These are phyloP conservation scores for Penicillium expansum DNA, from an alignment of 2,329 filamentous ascomycete species.

Conservation along the genomic window DNA sequence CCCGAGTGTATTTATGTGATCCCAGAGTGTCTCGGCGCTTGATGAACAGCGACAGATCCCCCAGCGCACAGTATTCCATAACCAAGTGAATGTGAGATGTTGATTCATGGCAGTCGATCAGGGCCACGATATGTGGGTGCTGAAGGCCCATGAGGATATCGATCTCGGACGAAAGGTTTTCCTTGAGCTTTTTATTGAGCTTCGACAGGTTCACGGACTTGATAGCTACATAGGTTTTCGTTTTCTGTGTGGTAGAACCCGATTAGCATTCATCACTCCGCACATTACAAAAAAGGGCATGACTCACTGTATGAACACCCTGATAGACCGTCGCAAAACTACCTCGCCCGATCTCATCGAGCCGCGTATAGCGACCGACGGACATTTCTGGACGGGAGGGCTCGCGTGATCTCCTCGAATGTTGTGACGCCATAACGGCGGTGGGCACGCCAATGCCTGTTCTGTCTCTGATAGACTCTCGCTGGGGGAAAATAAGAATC, in stretches of 20 bases:
- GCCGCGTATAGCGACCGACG: slow-evolving; percentile 76
- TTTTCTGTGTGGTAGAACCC: slow-evolving; percentile 55
- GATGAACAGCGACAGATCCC: slow-evolving; percentile 92
- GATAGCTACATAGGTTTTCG: slow-evolving; percentile 82
- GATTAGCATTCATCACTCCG: slow-evolving; percentile 12
- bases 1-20: slow-evolving; percentile 75
- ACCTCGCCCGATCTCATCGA: slow-evolving; percentile 90
- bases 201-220: slow-evolving; percentile 91
- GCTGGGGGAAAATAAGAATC: slow-evolving; percentile 7
- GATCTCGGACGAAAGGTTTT: slow-evolving; percentile 94
- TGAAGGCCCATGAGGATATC: slow-evolving; percentile 89
- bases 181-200: slow-evolving; percentile 92
- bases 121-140: slow-evolving; percentile 93
- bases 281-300: neutral
- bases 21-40: slow-evolving; percentile 82
- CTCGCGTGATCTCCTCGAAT: slow-evolving; percentile 43
- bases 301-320: slow-evolving; percentile 75
- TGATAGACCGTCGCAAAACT: slow-evolving; percentile 96
- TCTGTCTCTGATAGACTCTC: slow-evolving; percentile 15
- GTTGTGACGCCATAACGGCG: slow-evolving; percentile 46
- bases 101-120: slow-evolving; percentile 91
- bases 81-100: slow-evolving; percentile 87
- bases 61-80: slow-evolving; percentile 98
- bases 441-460: slow-evolving; percentile 18
- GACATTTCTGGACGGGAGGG: slow-evolving; percentile 35